These are phyloP conservation scores for Eutrema heterophyllum DNA, from an alignment of 345 rosid species.

Conservation along the genomic window DNA sequence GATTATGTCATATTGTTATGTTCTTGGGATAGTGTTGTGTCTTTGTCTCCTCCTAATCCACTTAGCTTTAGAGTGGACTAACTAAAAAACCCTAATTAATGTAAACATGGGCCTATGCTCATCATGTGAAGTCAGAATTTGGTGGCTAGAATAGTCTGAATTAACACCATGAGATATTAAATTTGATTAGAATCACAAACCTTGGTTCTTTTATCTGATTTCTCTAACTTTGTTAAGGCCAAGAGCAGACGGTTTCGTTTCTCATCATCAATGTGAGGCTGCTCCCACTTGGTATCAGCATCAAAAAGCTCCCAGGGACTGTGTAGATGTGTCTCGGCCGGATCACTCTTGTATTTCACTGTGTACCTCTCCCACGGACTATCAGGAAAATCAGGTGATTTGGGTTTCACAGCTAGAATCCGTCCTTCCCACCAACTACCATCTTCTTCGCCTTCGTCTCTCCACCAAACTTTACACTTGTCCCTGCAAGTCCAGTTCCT, in stretches of 20 bases:
- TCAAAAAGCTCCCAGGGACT: constrained; percentile 99
- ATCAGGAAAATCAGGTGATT: constrained; percentile 66
- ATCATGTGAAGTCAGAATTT: neutral
- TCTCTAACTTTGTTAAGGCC: constrained; percentile 59
- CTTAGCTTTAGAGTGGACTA: neutral
- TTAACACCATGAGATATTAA: neutral
- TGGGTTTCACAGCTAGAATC: constrained; percentile 61
- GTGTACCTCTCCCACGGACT: constrained; percentile 98
- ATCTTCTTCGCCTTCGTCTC: constrained; percentile 71
- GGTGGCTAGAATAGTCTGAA: neutral
- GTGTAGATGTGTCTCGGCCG: constrained; percentile 68
- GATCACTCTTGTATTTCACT: constrained; percentile 72
- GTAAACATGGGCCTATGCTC: neutral
- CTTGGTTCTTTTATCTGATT: constrained; percentile 51
- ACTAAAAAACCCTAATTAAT: neutral
- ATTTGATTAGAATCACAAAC: constrained; percentile 32
- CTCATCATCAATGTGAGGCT: constrained; percentile 62
- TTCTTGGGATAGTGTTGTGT: neutral
- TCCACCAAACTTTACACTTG: constrained; percentile 97
- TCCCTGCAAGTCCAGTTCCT: constrained; percentile 92
- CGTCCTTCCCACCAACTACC: constrained; percentile 99
- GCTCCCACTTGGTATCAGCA: constrained; percentile 60
- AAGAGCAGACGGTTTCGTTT: constrained; percentile 44
- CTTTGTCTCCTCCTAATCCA: constrained; percentile 1
- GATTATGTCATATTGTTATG: constrained; percentile 2